Percentiles rank a stretch among this genome's conserved stretches.
Conservation (phyloP, 2,329 filamentous ascomycete species). For the Ophiocordyceps camponoti-floridani region DNA sequence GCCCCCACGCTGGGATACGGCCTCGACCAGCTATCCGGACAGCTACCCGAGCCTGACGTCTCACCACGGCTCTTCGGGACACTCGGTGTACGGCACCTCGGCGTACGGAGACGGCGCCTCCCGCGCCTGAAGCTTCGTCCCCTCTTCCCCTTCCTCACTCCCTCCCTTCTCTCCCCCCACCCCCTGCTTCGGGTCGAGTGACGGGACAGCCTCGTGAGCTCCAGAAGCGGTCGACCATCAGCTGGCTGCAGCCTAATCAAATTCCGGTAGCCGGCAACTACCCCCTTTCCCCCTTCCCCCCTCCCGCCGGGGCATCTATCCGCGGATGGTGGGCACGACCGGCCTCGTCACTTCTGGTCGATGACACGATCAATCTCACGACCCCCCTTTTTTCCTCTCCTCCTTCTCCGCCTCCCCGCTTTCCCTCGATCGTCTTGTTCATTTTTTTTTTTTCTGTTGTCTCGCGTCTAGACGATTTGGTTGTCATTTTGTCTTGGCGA, state of each 20-base stretch:
- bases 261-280: too few species aligned
- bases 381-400: not conserved
- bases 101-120: constrained; percentile 24
- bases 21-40: constrained; percentile 19
- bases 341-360: too few species aligned
- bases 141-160: not conserved
- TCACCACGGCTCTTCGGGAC: constrained; percentile 14
- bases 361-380: not conserved
- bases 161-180: not conserved
- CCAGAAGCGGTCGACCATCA: not conserved
- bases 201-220: not conserved
- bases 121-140: constrained; percentile 16
- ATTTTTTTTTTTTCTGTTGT: not conserved
- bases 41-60: constrained; percentile 19
- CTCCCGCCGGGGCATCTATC: too few species aligned
- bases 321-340: too few species aligned
- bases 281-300: too few species aligned
- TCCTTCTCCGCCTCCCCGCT: not conserved
- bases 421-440: not conserved
- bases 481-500: not conserved
- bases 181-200: not conserved
- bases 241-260: too few species aligned
- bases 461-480: not conserved
- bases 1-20: constrained; percentile 22
- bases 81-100: constrained; percentile 22